Base-by-base conservation (phyloP, 495 filamentous ascomycete species). In the Lineolata rhizophorae region DNA sequence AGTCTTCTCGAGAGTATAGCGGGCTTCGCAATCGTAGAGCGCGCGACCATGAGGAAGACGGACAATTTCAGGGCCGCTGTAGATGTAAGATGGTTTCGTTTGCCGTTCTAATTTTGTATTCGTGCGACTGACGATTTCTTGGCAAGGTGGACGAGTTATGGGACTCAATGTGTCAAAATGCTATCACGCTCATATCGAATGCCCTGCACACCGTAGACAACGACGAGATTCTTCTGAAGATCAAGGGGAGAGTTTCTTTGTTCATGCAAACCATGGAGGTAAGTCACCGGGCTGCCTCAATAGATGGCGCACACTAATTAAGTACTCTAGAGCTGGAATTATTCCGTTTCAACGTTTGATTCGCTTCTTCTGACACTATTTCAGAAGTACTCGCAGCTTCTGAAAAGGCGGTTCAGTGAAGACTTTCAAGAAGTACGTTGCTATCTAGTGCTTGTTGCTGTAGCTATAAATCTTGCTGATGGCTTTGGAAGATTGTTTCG, bases 191-290 rank as follows among this genome's bases (percentile, higher is more conserved):
- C 21, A 85, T 90, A 39, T 68, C 70, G 0, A 76, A 67, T 38
- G 75, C 82, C 8, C 54, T 95, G 5, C 57, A 63, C 20, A 67
- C 72, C 17, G 70, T 95, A 24, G 70, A 72, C 18, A 81, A 84
- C 45, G 80, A 83, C 5, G 80, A 93, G 39, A 65, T 70, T 9
- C 53, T 99, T 21, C 56, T 93, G 10, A 85, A 87, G 45, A 85
- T 91, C 38, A 95, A 94, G 51, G 80, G 79, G 27, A 60, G 85
- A 30, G 67, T 99, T 49, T 79, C 83, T 16, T 54, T 95, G 12
- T 99, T 99, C 51, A 94, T 93, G 50, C 75, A 95, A 45, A 93
- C 87, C 12, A 93, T 95, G 87, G 77, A 91, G 59, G 74, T 70
- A 39, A 47, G 65, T 47, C 6, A 10, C 11, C 18, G 5, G 19